Conservation (phyloP, 345 rosid species). For the Moringa oleifera region DNA sequence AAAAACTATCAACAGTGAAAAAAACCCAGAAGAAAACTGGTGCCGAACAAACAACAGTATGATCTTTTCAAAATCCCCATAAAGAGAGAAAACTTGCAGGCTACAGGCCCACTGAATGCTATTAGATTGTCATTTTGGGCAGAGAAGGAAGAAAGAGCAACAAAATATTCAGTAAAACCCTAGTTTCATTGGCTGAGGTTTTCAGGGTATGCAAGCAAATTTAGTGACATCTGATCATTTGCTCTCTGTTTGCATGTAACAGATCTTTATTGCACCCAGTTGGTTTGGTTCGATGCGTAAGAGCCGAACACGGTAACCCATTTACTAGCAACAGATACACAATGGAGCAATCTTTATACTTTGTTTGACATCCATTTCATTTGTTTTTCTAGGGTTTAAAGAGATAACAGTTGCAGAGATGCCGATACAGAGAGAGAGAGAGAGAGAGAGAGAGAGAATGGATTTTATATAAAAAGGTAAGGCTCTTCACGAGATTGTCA, state of each 20-base stretch:
- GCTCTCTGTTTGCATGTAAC: neutral
- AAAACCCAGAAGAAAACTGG: slow-evolving; percentile 5
- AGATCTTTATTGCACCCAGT: neutral
- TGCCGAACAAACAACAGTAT: neutral
- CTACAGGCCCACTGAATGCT: too few relatives aligned
- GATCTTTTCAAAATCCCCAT: slow-evolving; percentile 10
- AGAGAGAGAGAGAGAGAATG: too few relatives aligned
- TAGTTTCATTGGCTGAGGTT: slow-evolving; percentile 7
- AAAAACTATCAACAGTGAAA: slow-evolving; percentile 15
- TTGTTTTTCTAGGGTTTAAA: neutral
- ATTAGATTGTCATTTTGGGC: neutral
- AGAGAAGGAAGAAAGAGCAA: slow-evolving; percentile 7
- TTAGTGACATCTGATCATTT: slow-evolving; percentile 9
- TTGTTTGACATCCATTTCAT: neutral
- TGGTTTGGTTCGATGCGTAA: neutral
- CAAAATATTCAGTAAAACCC: slow-evolving; percentile 3
- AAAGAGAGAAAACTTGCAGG: neutral
- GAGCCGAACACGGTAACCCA: neutral
- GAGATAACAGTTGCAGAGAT: neutral
- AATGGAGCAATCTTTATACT: neutral
- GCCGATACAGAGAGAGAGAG: too few relatives aligned
- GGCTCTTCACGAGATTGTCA: slow-evolving; percentile 30
- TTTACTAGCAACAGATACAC: neutral
- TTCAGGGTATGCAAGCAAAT: neutral
- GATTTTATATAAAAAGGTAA: neutral